Percentiles rank a stretch among this genome's conserved stretches.
phyloP scores from a whole-genome alignment of 805 yeast species.

The Metschnikowia amazonensis region DNA sequence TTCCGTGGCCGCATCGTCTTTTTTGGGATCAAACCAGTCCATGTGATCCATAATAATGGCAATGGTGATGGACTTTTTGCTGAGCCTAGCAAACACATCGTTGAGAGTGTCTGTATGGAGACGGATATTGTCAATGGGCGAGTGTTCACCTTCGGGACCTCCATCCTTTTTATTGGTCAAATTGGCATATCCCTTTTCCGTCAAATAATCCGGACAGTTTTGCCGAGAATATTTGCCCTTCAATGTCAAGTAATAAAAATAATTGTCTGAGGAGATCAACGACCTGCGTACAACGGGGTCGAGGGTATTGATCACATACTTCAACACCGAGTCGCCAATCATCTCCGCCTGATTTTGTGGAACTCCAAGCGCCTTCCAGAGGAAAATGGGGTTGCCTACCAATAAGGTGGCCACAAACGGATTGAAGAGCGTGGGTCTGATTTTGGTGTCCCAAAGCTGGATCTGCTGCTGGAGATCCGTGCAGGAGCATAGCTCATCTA shows the following conservation, averaged over 20 bases:
- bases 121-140: slow-evolving; percentile 64
- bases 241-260: slow-evolving; percentile 70
- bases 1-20: slow-evolving; percentile 61
- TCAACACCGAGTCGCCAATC: slow-evolving; percentile 69
- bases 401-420: slow-evolving; percentile 63
- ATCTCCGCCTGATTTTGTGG: slow-evolving; percentile 79
- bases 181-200: slow-evolving; percentile 51
- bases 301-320: slow-evolving; percentile 71
- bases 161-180: slow-evolving; percentile 26
- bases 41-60: slow-evolving; percentile 88
- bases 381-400: slow-evolving; percentile 77
- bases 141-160: not conserved
- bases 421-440: slow-evolving; percentile 69
- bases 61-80: slow-evolving; percentile 60
- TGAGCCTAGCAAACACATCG: slow-evolving; percentile 67
- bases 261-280: slow-evolving; percentile 65
- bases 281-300: slow-evolving; percentile 69
- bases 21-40: slow-evolving; percentile 82
- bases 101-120: slow-evolving; percentile 76
- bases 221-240: slow-evolving; percentile 54
- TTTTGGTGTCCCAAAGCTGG: slow-evolving; percentile 55
- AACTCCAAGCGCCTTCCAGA: slow-evolving; percentile 89
- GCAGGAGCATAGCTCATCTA: slow-evolving; percentile 54
- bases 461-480: slow-evolving; percentile 59
- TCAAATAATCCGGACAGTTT: slow-evolving; percentile 77